These are phyloP conservation scores for Penicillium sp. DNA, from an alignment of 2,329 filamentous ascomycete genomes.

Conservation along the genomic window DNA sequence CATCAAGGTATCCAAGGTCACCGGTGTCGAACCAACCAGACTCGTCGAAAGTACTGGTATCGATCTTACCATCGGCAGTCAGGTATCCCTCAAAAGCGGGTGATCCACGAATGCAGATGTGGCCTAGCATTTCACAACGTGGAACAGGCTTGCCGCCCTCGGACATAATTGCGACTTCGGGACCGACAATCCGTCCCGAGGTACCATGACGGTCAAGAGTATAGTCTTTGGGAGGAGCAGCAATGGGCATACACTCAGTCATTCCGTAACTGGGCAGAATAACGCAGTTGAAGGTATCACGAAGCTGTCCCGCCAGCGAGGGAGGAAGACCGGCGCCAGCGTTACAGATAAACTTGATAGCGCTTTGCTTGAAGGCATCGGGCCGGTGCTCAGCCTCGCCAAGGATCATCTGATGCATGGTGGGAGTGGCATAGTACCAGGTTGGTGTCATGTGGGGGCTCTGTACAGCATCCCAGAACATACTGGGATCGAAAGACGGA, in stretches of 20 bases:
- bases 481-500: slow-evolving; percentile 54
- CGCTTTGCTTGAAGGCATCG: slow-evolving; percentile 44
- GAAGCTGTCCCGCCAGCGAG: slow-evolving; percentile 51
- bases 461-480: slow-evolving; percentile 59
- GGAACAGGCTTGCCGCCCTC: slow-evolving; percentile 42
- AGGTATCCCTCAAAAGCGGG: slow-evolving; percentile 51
- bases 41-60: slow-evolving; percentile 41
- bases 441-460: slow-evolving; percentile 46
- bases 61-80: slow-evolving; percentile 12
- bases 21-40: slow-evolving; percentile 59
- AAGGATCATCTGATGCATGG: slow-evolving; percentile 59
- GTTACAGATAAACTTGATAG: slow-evolving; percentile 57
- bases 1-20: slow-evolving; percentile 56
- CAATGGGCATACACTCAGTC: slow-evolving; percentile 63
- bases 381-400: slow-evolving; percentile 46
- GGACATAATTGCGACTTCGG: slow-evolving; percentile 52
- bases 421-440: slow-evolving; percentile 61
- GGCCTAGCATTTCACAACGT: slow-evolving; percentile 42
- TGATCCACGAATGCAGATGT: slow-evolving; percentile 55
- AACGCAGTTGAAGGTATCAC: slow-evolving; percentile 53
- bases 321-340: slow-evolving; percentile 57
- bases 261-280: slow-evolving; percentile 61
- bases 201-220: slow-evolving; percentile 55
- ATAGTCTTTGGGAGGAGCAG: slow-evolving; percentile 57
- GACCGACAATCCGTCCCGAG: slow-evolving; percentile 55